These are phyloP conservation scores for Claviceps capensis DNA, from an alignment of 2,329 filamentous ascomycete species.

Conservation along the genomic window DNA sequence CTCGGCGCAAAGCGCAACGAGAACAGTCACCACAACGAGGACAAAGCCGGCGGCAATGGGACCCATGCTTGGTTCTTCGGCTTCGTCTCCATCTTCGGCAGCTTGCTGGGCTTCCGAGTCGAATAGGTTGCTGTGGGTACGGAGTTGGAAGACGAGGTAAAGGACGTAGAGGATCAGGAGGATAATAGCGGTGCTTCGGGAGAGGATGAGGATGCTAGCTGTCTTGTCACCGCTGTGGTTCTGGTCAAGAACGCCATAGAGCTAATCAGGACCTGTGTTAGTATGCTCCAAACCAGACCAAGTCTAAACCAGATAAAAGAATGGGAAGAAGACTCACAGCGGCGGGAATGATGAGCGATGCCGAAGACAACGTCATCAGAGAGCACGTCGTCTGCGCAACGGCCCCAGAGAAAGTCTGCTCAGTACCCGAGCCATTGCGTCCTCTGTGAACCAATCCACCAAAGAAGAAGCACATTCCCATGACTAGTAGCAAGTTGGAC, in stretches of 20 bases:
- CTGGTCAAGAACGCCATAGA: slow-evolving; percentile 50
- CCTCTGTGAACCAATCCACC: slow-evolving; percentile 53
- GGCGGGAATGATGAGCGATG: slow-evolving; percentile 66
- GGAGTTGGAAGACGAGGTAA: slow-evolving; percentile 67
- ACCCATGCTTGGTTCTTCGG: slow-evolving; percentile 39
- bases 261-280: slow-evolving; percentile 20
- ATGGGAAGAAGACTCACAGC: slow-evolving; percentile 30
- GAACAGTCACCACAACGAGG: slow-evolving; percentile 53
- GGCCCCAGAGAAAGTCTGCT: slow-evolving; percentile 62
- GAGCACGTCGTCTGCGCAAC: slow-evolving; percentile 67
- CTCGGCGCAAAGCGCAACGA: slow-evolving; percentile 63
- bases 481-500: slow-evolving; percentile 81
- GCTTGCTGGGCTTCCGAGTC: slow-evolving; percentile 37
- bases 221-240: slow-evolving; percentile 26
- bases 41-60: slow-evolving; percentile 51
- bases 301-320: neutral
- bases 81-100: slow-evolving; percentile 27
- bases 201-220: slow-evolving; percentile 53
- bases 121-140: slow-evolving; percentile 61
- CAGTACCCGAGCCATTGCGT: slow-evolving; percentile 40
- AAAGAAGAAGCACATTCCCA: slow-evolving; percentile 68
- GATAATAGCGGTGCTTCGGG: slow-evolving; percentile 63
- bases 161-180: slow-evolving; percentile 61
- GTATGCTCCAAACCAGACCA: neutral
- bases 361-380: slow-evolving; percentile 61